phyloP scores from a whole-genome alignment of 352 stramenopile species.

The Globisporangium acanthophoron region DNA sequence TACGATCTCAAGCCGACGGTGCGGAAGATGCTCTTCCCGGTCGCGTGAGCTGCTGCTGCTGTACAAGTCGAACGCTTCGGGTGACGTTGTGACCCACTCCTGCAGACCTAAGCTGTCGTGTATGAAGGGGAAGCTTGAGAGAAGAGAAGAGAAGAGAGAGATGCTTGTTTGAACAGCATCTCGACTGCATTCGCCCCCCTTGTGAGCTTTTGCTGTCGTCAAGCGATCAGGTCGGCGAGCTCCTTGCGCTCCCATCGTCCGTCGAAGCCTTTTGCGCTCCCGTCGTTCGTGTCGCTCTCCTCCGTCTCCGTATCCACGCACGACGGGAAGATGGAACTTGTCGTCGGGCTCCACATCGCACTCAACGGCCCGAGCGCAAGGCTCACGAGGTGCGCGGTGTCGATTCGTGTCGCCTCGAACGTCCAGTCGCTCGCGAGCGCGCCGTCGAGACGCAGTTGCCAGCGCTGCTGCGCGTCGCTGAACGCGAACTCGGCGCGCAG shows the following conservation, averaged over 20 bases:
- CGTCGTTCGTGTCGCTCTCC: neutral
- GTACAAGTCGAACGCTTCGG: too few species aligned
- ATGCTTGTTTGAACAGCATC: neutral
- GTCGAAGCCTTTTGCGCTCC: constrained; percentile 5
- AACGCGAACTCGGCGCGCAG: constrained; percentile 45
- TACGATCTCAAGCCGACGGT: constrained; percentile 80
- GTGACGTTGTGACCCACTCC: too few species aligned
- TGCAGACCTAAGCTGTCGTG: neutral
- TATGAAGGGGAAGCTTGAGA: neutral
- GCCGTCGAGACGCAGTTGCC: constrained; percentile 41
- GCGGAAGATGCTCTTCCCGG: constrained; percentile 76
- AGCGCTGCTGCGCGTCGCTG: constrained; percentile 14
- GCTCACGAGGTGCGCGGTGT: constrained; percentile 36
- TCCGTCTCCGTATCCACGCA: neutral
- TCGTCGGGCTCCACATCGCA: constrained; percentile 35
- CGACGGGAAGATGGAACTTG: constrained; percentile 35
- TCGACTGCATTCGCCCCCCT: neutral
- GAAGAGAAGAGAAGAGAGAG: neutral
- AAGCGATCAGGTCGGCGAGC: constrained; percentile 4
- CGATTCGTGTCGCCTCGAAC: constrained; percentile 32
- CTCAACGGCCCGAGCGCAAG: constrained; percentile 35
- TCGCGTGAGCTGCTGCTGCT: constrained; percentile 20
- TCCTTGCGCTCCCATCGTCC: constrained; percentile 8
- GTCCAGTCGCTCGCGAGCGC: constrained; percentile 28
- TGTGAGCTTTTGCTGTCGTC: neutral